Base-by-base conservation (phyloP, 345 rosid genomes). In the Pugionium cornutum region DNA sequence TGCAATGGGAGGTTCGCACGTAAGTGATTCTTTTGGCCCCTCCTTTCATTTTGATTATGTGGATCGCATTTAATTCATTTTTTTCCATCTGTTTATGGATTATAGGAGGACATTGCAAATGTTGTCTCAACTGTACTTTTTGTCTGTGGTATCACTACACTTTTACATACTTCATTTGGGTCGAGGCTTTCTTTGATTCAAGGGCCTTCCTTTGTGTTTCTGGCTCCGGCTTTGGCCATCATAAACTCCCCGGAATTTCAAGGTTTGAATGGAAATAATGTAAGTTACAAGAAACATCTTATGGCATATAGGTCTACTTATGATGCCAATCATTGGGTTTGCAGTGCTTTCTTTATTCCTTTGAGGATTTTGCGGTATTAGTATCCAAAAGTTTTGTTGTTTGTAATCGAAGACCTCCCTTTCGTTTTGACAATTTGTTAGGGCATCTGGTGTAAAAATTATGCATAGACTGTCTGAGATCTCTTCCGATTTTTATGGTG, bases 1-100 rank as follows among this genome's bases (percentile, higher is more conserved):
- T 53, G 96, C 99, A 46, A 94, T 94, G 99, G 97, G 99, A 76
- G 99, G 97, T 63, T 73, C 79, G 50, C 83, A 85, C 26, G 99
- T 94, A 83, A 85, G 97, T 81, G 46, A 29, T 67, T 58, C 34
- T 50, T 53, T 58, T 33, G 34, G 29, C 3, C 49, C 46, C 29
- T 57, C 29, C 27, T 7, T 27, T 31, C 2, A 7, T 5, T 30
- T 48, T 46, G 55, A 52, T 59, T 29, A 30, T 73, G 34, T 44
- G 41, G 37, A 62, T 62, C 30, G 50, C 64, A 46, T 48, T 62
- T 68, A 26, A 30, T 31, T 2, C 28, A 3, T 26, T 9, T 29
- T 9, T 68, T 39, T 56, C 71, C 9, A 10, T 53, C 1, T 54
- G 6, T 5, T 44, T 51, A 35, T 5, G 62, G 49, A 5, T 34